Evolutionary conservation across 345 rosid species (phyloP).

Genomic region (Brassica juncea): DNA sequence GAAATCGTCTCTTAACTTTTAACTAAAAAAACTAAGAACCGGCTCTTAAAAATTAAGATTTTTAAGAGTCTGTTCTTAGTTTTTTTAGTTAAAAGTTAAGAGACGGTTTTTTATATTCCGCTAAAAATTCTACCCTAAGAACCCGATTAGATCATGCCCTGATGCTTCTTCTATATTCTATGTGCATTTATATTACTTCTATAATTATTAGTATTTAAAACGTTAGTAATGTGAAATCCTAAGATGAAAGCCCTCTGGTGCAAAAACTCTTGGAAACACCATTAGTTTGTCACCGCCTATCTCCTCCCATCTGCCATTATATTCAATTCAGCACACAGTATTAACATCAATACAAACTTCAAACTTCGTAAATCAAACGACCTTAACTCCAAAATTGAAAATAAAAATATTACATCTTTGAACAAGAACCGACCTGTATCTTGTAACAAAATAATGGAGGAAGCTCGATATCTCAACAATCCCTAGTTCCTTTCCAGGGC

Average conservation of each 20-base stretch:
- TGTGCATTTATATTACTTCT: slow-evolving; percentile 20
- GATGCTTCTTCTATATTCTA: slow-evolving; percentile 12
- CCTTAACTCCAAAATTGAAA: background rate
- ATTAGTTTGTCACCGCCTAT: slow-evolving; percentile 66
- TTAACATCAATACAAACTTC: background rate
- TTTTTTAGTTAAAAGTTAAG: too few species aligned
- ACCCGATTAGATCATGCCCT: too few species aligned
- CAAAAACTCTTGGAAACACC: slow-evolving; percentile 92
- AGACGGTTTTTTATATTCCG: too few species aligned
- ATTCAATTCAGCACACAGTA: background rate
- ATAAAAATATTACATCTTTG: background rate
- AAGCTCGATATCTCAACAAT: slow-evolving; percentile 86
- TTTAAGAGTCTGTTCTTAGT: too few species aligned
- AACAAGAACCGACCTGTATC: slow-evolving; percentile 58
- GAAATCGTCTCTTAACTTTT: too few species aligned
- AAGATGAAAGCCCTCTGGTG: slow-evolving; percentile 81
- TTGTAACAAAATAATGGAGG: slow-evolving; percentile 86
- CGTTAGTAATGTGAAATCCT: slow-evolving; percentile 52
- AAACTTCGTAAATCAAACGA: background rate
- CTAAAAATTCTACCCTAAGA: too few species aligned
- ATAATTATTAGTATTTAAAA: background rate
- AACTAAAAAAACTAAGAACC: too few species aligned
- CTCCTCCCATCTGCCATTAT: slow-evolving; percentile 79
- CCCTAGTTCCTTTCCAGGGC: slow-evolving; percentile 96
- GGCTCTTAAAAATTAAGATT: too few species aligned